Evolutionary conservation across 1,139 yeast genomes (phyloP).

Genomic region (Pichia sp.): DNA sequence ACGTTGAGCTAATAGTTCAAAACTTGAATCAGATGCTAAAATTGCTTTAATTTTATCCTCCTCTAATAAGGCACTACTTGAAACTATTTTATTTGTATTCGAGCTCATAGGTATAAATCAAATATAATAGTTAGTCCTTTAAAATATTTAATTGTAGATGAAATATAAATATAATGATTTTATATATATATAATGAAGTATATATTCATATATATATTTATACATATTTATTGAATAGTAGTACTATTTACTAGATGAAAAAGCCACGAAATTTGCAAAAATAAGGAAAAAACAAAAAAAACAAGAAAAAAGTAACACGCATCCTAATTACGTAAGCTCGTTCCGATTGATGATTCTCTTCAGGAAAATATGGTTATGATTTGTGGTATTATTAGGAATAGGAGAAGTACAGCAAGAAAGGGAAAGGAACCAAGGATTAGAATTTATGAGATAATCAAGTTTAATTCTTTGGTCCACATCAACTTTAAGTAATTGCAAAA

Average conservation of each 20-base stretch:
- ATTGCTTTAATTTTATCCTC: constrained; percentile 44
- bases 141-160: no score
- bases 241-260: no score
- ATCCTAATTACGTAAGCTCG: no score
- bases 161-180: no score
- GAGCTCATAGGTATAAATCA: no score
- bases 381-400: background rate
- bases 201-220: no score
- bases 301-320: no score
- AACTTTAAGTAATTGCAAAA: constrained; percentile 2
- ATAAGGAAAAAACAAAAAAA: no score
- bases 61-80: constrained; percentile 32
- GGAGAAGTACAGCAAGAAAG: constrained; percentile 2
- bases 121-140: no score
- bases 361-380: background rate
- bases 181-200: no score
- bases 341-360: background rate
- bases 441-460: background rate
- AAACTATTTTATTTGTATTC: constrained; percentile 1
- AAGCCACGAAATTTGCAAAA: no score
- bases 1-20: constrained; percentile 64
- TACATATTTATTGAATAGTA: no score
- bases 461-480: constrained; percentile 2
- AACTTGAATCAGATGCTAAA: constrained; percentile 49
- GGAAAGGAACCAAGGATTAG: background rate